Conservation (phyloP, 768 basidiomycete species). For the Agrocybe pediades region DNA sequence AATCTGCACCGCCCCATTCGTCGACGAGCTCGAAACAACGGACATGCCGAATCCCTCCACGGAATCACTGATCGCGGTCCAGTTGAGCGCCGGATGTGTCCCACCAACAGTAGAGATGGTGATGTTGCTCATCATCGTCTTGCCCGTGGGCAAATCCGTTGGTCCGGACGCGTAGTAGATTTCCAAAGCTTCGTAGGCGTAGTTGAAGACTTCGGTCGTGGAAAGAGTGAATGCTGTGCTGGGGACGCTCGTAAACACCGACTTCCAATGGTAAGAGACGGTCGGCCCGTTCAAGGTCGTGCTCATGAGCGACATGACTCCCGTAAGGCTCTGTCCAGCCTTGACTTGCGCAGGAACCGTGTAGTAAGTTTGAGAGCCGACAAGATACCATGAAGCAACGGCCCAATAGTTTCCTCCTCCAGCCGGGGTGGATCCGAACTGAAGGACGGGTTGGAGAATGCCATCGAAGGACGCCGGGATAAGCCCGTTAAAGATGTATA, state of each 20-base stretch:
- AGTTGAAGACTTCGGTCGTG: conserved; percentile 12
- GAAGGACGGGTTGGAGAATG: conserved; percentile 25
- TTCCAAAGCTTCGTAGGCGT: conserved; percentile 15
- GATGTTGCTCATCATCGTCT: conserved; percentile 13
- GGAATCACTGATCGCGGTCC: conserved; percentile 14
- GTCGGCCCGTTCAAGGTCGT: conserved; percentile 8
- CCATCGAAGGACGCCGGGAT: conserved; percentile 14
- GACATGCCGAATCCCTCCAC: conserved; percentile 13
- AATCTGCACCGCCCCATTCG: conserved; percentile 11
- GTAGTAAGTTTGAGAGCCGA: conserved; percentile 11
- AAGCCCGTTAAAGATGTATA: conserved; percentile 25
- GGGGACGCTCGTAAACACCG: conserved; percentile 8
- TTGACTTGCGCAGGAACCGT: conserved; percentile 12
- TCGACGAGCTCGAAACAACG: conserved; percentile 4
- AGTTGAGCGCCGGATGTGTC: conserved; percentile 11
- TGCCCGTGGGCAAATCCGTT: conserved; percentile 11
- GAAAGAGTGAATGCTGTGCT: conserved; percentile 10
- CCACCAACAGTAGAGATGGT: conserved; percentile 7
- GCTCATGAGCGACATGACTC: conserved; percentile 11
- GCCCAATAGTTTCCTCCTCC: conserved; percentile 26
- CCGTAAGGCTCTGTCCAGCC: conserved; percentile 9
- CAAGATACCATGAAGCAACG: conserved; percentile 22
- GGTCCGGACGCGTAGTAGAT: conserved; percentile 10
- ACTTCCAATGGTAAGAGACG: conserved; percentile 9
- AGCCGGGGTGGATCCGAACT: conserved; percentile 22